A percentile compares a stretch with the other conserved stretches of the same genome.
These are phyloP conservation scores for Actinidia chinensis DNA, from an alignment of 179 eudicot species.

Conservation along the genomic window DNA sequence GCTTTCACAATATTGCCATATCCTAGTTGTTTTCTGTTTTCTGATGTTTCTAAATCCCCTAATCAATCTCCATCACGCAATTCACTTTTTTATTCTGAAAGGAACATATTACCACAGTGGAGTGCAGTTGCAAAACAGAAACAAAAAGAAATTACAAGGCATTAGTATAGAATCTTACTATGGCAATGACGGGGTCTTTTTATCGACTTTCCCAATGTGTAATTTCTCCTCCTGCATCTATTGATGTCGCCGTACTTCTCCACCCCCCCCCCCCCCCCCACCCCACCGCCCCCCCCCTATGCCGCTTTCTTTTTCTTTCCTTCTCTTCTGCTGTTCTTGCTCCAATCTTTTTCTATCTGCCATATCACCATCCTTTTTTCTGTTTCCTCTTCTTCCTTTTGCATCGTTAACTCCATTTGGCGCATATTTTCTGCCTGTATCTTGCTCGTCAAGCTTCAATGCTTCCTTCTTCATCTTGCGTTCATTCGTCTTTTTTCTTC, in stretches of 20 bases:
- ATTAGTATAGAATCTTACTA: too few species aligned
- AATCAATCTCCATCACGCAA: too few species aligned
- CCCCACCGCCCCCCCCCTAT: too few species aligned
- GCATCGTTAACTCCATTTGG: slow-evolving; percentile 62
- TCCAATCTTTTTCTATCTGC: slow-evolving; percentile 78
- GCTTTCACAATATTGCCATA: too few species aligned
- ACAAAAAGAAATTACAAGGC: too few species aligned
- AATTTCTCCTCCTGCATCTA: slow-evolving; percentile 57
- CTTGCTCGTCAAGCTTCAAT: slow-evolving; percentile 67
- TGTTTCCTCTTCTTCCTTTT: slow-evolving; percentile 66
- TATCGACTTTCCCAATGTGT: slow-evolving; percentile 45
- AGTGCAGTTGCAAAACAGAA: too few species aligned
- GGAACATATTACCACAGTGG: too few species aligned
- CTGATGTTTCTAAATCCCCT: too few species aligned
- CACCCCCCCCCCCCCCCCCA: too few species aligned
- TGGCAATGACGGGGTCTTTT: slow-evolving; percentile 25
- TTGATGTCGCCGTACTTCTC: slow-evolving; percentile 55
- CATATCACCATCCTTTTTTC: slow-evolving; percentile 70
- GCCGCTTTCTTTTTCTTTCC: slow-evolving; percentile 73
- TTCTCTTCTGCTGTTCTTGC: slow-evolving; percentile 82
- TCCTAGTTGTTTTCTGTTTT: too few species aligned
- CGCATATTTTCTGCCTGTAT: slow-evolving; percentile 63
- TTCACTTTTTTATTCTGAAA: too few species aligned
- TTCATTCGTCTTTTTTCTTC: slow-evolving; percentile 72
- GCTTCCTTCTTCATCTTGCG: slow-evolving; percentile 87